These are phyloP conservation scores for Polytrichum commune DNA, from an alignment of 225 moss, liverwort and hornwort species.

Conservation along the genomic window DNA sequence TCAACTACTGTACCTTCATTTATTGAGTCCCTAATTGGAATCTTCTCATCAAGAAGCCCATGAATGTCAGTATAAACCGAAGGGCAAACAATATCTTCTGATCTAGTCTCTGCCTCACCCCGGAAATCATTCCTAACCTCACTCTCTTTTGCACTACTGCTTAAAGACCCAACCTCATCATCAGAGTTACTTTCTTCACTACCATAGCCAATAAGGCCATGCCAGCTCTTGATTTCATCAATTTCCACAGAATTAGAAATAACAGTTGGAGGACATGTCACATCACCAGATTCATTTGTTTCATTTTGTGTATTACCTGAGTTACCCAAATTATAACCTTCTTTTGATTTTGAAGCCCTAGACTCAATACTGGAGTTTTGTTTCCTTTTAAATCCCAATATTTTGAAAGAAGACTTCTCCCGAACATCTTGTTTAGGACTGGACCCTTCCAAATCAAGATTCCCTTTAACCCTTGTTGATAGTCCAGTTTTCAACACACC, in stretches of 20 bases:
- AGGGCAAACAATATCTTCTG: background rate
- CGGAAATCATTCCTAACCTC: background rate
- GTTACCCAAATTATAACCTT: background rate
- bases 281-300: background rate
- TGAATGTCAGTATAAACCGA: background rate
- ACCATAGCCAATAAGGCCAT: constrained; percentile 16
- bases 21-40: background rate
- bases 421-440: background rate
- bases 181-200: constrained; percentile 13
- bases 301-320: background rate
- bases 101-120: background rate
- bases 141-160: background rate
- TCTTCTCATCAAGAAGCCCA: constrained; percentile 1
- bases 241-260: background rate
- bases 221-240: constrained; percentile 4
- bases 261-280: background rate
- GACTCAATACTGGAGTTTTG: background rate
- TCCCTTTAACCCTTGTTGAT: background rate
- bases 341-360: background rate
- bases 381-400: constrained; percentile 11
- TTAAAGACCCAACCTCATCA: background rate
- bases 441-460: background rate
- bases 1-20: background rate
- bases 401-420: background rate
- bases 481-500: constrained; percentile 2